A percentile compares a stretch with the other conserved stretches of the same genome.
phyloP scores from a whole-genome alignment of 108 stramenopile genomes.

The Nannochloropsis salina region DNA sequence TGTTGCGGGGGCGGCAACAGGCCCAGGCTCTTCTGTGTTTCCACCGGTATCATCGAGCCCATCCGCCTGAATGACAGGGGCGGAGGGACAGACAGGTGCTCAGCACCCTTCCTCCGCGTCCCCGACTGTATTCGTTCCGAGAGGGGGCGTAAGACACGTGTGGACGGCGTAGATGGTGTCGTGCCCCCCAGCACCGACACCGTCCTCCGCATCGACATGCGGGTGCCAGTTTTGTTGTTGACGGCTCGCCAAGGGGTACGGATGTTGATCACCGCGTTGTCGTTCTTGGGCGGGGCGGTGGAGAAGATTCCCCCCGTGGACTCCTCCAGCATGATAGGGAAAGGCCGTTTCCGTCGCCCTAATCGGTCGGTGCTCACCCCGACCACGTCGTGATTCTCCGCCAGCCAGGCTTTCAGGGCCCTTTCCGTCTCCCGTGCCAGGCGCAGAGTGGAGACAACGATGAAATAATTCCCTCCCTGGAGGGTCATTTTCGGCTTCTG shows the following conservation, averaged over 20 bases:
- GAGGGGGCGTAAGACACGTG: not conserved
- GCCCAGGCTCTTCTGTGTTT: not conserved
- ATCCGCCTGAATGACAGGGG: too few species aligned
- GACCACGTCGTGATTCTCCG: not conserved
- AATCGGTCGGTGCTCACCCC: not conserved
- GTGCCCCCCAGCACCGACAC: not conserved
- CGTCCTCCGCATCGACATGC: not conserved
- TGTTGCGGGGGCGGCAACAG: not conserved
- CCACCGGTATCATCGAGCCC: too few species aligned
- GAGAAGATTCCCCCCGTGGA: not conserved
- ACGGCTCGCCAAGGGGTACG: not conserved
- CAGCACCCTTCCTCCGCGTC: not conserved
- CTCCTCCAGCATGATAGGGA: conserved; percentile 15
- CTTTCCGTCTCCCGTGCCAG: not conserved
- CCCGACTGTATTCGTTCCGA: not conserved
- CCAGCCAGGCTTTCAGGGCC: not conserved
- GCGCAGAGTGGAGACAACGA: conserved; percentile 12
- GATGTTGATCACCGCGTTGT: not conserved
- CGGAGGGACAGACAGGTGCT: too few species aligned
- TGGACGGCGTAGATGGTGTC: not conserved
- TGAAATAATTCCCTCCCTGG: not conserved
- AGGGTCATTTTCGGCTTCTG: not conserved
- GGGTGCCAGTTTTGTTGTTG: not conserved
- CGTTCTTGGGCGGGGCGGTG: conserved; percentile 11
- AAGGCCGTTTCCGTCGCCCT: not conserved